Base-by-base conservation (phyloP, 2,329 filamentous ascomycete species). In the Claviceps cyperi region DNA sequence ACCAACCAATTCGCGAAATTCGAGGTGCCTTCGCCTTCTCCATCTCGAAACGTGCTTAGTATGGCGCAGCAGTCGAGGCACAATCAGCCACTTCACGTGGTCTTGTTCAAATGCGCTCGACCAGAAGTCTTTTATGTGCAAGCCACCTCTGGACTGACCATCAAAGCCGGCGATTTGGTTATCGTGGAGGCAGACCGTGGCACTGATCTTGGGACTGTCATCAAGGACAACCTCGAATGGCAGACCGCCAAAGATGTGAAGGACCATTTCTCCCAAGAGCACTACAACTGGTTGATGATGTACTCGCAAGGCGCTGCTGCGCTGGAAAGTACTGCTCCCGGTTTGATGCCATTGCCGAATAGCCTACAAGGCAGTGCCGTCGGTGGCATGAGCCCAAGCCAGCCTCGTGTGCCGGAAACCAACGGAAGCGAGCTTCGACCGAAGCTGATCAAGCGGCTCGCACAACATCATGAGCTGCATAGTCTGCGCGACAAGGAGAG, bases 261-360 rank as follows among this genome's bases (percentile, higher is more conserved):
- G 65, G 87, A 94, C 58, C 83, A 92, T 58, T 94, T 91, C 57
- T 86, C 86, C 2, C 88, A 96, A 63, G 89, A 97, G 63, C 92
- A 98, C 64, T 96, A 95, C 69, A 90, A 89, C 61, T 97, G 91
- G 87, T 76, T 98, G 49, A 95, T 97, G 85, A 92, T 97, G 86
- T 98, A 96, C 66, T 95, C 89, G 1, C 83, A 89, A 64, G 86
- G 81, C 62, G 86, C 79, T 7, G 77, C 74, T 21, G 76, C 74
- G 21, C 74, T 81, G 50, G 80, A 83, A 54, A 75, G 78, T 22
- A 69, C 76, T 6, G 75, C 77, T 37, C 75, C 76, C 48, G 80
- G 83, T 28, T 71, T 82, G 48, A 75, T 83, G 66, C 76, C 82
- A 9, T 76, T 78, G 14, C 71, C 82, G 14, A 81, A 76, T 57